phyloP scores from a whole-genome alignment of 768 basidiomycete genomes.

The Suillus clintonianus region DNA sequence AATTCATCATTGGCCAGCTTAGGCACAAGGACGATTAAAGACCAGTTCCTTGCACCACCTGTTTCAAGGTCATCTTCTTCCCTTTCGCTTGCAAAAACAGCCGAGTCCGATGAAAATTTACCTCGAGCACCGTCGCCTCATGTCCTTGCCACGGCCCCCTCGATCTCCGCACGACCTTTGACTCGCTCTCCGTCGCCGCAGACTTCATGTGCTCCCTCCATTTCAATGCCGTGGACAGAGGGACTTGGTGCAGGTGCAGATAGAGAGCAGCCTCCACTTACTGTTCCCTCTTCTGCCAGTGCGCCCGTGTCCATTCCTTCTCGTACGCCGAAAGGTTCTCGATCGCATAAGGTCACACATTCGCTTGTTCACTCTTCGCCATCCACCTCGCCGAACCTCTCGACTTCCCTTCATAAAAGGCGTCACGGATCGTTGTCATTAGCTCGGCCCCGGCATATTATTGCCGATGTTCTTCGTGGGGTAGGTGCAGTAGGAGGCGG shows the following conservation, averaged over 20 bases:
- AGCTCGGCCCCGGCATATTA: constrained; percentile 20
- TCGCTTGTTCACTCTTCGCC: constrained; percentile 13
- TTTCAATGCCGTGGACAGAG: not conserved
- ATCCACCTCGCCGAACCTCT: constrained; percentile 6
- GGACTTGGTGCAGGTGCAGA: not conserved
- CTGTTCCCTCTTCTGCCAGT: not conserved
- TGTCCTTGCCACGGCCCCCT: constrained; percentile 20
- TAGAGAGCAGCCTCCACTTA: not conserved
- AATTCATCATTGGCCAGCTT: constrained; percentile 17
- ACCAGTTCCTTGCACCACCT: constrained; percentile 22
- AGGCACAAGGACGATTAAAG: constrained; percentile 1
- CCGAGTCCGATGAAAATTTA: constrained; percentile 14
- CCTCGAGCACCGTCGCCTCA: constrained; percentile 23
- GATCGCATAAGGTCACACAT: not conserved
- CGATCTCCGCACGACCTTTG: constrained; percentile 23
- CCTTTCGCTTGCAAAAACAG: constrained; percentile 21
- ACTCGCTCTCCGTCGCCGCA: constrained; percentile 11
- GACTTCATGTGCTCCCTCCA: constrained; percentile 9
- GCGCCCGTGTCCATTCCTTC: constrained; percentile 3
- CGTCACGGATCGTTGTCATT: constrained; percentile 12
- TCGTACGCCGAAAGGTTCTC: constrained; percentile 12
- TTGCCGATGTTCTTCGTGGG: constrained; percentile 44
- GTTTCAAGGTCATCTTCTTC: constrained; percentile 25
- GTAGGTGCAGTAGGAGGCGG: constrained; percentile 38
- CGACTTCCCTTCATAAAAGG: constrained; percentile 14